Evolutionary conservation across 768 basidiomycete species (phyloP).

Genomic region (Amanita rubescens): DNA sequence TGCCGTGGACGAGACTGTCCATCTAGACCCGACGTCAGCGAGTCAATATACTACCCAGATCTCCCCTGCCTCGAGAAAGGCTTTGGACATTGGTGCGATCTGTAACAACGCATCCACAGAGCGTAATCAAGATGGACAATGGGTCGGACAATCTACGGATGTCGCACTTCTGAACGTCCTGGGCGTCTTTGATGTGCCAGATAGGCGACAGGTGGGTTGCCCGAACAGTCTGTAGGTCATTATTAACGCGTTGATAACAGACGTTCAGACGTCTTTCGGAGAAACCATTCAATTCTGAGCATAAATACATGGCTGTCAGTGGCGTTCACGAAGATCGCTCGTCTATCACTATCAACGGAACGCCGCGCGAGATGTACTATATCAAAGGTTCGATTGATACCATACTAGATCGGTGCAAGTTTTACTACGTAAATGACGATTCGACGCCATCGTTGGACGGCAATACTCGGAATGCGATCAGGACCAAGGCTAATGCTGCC

Average conservation of each 20-base stretch:
- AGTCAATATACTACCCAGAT: slow-evolving; percentile 28
- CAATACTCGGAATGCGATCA: slow-evolving; percentile 59
- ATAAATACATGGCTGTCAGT: slow-evolving; percentile 89
- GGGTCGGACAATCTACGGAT: slow-evolving; percentile 87
- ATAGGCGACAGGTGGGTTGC: slow-evolving; percentile 58
- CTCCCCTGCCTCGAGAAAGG: slow-evolving; percentile 64
- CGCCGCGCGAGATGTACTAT: slow-evolving; percentile 71
- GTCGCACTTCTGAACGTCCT: slow-evolving; percentile 85
- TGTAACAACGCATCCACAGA: slow-evolving; percentile 80
- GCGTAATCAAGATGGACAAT: slow-evolving; percentile 61
- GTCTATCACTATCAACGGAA: slow-evolving; percentile 20
- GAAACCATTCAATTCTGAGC: slow-evolving; percentile 87
- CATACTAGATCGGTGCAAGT: slow-evolving; percentile 78
- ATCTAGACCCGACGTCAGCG: slow-evolving; percentile 49
- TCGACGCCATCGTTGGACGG: slow-evolving; percentile 77
- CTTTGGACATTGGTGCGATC: slow-evolving; percentile 75
- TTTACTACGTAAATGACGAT: slow-evolving; percentile 85
- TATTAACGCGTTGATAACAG: slow-evolving; percentile 29
- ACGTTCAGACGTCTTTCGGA: slow-evolving; percentile 68
- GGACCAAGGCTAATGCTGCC: slow-evolving; percentile 60
- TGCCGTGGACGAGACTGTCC: slow-evolving; percentile 73
- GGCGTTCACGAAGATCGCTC: slow-evolving; percentile 50
- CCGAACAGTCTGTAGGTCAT: background rate
- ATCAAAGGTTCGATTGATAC: slow-evolving; percentile 90
- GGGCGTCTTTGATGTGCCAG: slow-evolving; percentile 53